Percentiles rank a stretch among this genome's conserved stretches.
Conservation (phyloP, 202 grass and related monocot genomes). For the Carex sylvatica region DNA sequence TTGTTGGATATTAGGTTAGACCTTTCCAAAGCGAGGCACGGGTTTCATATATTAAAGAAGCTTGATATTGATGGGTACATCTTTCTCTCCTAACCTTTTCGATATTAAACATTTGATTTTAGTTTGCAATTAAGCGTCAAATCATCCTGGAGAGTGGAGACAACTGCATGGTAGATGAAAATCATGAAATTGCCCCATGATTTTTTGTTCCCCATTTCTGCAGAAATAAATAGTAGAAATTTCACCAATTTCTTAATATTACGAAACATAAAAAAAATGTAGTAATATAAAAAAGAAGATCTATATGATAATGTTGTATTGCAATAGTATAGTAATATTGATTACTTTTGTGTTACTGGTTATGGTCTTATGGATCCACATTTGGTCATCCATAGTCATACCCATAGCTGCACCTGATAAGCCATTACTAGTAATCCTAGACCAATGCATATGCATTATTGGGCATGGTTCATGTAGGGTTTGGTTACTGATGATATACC, state of each 20-base stretch:
- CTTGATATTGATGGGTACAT: conserved; percentile 85
- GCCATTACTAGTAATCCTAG: background rate
- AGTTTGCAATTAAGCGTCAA: background rate
- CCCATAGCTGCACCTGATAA: background rate
- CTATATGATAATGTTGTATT: background rate
- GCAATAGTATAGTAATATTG: background rate
- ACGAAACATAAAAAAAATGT: background rate
- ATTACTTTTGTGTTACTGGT: background rate
- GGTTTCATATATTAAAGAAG: conserved; percentile 84
- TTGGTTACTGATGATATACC: background rate
- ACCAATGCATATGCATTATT: background rate
- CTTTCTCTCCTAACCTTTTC: background rate
- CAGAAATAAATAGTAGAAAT: background rate
- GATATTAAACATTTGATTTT: background rate
- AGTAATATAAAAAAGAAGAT: background rate
- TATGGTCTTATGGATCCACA: background rate
- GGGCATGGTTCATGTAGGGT: background rate
- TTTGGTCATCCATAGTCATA: background rate
- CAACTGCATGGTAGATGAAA: background rate
- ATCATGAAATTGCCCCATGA: background rate
- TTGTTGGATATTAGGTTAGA: conserved; percentile 55
- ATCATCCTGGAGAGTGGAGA: background rate
- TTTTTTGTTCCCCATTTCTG: background rate
- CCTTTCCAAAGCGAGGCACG: conserved; percentile 72
- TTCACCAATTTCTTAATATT: background rate